Evolutionary conservation across 2,329 filamentous ascomycete species (phyloP), one percentile per base, ranked within the genome.

Genomic region (Epichloe elymi): DNA sequence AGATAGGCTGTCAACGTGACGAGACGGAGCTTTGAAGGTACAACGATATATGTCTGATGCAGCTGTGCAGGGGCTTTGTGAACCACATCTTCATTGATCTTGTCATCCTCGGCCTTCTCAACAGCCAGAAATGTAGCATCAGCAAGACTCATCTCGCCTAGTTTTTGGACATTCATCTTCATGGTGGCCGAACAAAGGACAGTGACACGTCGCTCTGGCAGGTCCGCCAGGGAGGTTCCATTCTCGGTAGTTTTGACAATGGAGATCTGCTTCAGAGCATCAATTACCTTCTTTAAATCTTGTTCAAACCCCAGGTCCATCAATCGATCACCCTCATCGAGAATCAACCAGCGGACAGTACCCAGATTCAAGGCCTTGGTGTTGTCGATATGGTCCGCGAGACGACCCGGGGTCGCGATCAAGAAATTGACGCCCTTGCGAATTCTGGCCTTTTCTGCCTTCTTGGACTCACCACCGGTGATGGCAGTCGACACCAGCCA

Each of bases 231-330:
- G 2, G 71, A 67, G 4, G 76, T 69, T 5, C 76, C 74, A 48
- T 82, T 80, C 38, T 77, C 76, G 33, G 79, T 80, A 51, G 76
- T 78, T 51, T 77, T 76, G 38, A 76, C 72, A 19, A 85, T 65
- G 33, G 73, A 69, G 51, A 84, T 76, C 43, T 82, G 70, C 55
- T 89, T 83, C 51, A 97, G 79, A 55, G 85, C 85, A 51, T 80
- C 76, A 15, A 98, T 86, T 56, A 96, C 91, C 54, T 84, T 86
- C 62, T 87, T 86, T 53, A 98, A 80, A 61, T 97, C 91, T 50
- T 96, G 83, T 67, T 97, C 93, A 59, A 98, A 98, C 0, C 93
- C 93, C 61, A 97, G 77, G 63, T 98, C 93, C 91, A 98, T 96
- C 64, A 98, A 73, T n/a, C 93, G 80, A 74, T 98, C 93, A 33